Conservation (phyloP, 106 monocot genomes). For the Dendrobium officinale region DNA sequence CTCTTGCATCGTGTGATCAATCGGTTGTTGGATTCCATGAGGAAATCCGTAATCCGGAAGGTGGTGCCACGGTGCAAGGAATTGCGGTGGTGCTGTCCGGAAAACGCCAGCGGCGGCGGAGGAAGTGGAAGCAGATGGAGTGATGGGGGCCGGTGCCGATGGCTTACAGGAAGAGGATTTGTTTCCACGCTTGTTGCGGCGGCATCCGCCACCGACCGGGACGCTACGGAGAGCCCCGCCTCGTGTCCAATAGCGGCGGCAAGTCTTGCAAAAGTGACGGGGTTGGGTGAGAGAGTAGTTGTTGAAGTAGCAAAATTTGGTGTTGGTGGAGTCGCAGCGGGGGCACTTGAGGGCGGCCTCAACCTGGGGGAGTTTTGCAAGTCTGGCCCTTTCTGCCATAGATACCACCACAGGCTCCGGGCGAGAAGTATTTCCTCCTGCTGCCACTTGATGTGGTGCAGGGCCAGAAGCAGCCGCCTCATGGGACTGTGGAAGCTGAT, state of each 20-base stretch:
- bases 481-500: slow-evolving; percentile 2
- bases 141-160: background rate
- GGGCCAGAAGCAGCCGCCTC: background rate
- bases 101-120: background rate
- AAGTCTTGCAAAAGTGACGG: slow-evolving; percentile 71
- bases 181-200: slow-evolving; percentile 44
- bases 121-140: slow-evolving; percentile 14
- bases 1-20: background rate
- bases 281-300: slow-evolving; percentile 63
- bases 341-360: slow-evolving; percentile 49
- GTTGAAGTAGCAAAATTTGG: slow-evolving; percentile 61
- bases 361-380: slow-evolving; percentile 49
- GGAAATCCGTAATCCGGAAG: slow-evolving; percentile 17
- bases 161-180: slow-evolving; percentile 8
- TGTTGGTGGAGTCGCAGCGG: slow-evolving; percentile 55
- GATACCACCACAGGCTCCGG: slow-evolving; percentile 13
- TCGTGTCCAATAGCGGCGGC: slow-evolving; percentile 70
- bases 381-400: slow-evolving; percentile 54
- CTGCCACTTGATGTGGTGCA: slow-evolving; percentile 5
- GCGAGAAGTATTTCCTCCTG: background rate
- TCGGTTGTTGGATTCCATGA: slow-evolving; percentile 21
- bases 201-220: slow-evolving; percentile 64
- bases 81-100: slow-evolving; percentile 21
- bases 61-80: slow-evolving; percentile 29
- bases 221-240: slow-evolving; percentile 60